Evolutionary conservation across 139 green algal genomes (phyloP), one percentile per base, ranked within the genome.

Genomic region (Micractinium sp.): DNA sequence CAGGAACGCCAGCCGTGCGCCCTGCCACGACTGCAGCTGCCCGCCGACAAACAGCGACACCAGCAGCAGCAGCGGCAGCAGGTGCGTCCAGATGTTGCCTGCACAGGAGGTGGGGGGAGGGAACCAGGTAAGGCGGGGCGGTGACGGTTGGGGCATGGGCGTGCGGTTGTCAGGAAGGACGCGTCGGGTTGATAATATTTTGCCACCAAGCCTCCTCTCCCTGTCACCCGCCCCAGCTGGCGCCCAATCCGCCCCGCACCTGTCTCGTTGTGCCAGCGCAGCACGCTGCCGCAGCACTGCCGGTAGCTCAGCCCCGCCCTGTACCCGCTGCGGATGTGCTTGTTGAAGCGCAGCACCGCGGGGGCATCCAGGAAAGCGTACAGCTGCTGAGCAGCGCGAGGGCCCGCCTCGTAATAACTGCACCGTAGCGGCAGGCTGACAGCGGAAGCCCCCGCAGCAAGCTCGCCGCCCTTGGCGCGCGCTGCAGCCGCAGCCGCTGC

Each of bases 311-410:
- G 76, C 16, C 91, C 90, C 71, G 90, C 87, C 2, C 93, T 67
- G 87, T 95, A 94, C 9, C 91, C 91, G 38, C 47, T 90, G 39
- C 87, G 88, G 36, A 95, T 92, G 61, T 87, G 91, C 25, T 75
- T 82, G 79, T 95, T 95, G 84, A 90, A 95, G 15, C 92, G 92
- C 78, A 95, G 85, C 41, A 92, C 86, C 16, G 78, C 36, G 33
- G 93, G 93, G 2, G 86, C 66, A 22, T 94, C 91, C 33, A 90
- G 69, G 31, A 90, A 93, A 56, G 74, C 89, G 41, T 91, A 89
- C 61, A 95, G 63, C 67, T 9, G 78, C 76, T 25, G 71, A 5
- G 47, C 47, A 9, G 47, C 47, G 47, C 47, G 47, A 56, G 47
- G 47, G 47, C 47, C 71, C 71, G 29, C 71, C 31, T 39, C 84